Conservation (phyloP, 495 filamentous ascomycete genomes). For the Beverwykella pulmonaria region DNA sequence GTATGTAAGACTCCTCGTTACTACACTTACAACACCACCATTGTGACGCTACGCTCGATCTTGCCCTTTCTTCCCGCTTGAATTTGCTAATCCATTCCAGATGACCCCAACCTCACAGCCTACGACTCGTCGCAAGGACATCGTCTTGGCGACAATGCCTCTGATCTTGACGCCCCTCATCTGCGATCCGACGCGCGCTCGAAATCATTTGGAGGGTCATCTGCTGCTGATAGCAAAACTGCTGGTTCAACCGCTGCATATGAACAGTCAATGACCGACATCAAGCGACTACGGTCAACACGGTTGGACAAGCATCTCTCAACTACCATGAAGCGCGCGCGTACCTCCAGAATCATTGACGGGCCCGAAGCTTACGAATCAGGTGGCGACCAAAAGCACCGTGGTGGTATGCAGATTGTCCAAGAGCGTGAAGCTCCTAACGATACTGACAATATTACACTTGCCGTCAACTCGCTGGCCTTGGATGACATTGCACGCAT, state of each 20-base stretch:
- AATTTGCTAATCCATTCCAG: slow-evolving; percentile 47
- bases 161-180: slow-evolving; percentile 51
- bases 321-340: slow-evolving; percentile 84
- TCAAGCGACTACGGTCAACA: slow-evolving; percentile 85
- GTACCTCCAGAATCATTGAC: slow-evolving; percentile 90
- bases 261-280: slow-evolving; percentile 94
- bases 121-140: slow-evolving; percentile 70
- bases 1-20: slow-evolving; percentile 47
- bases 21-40: not conserved
- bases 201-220: slow-evolving; percentile 69
- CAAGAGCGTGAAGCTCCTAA: slow-evolving; percentile 79
- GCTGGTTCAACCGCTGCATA: slow-evolving; percentile 73
- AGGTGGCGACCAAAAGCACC: slow-evolving; percentile 59
- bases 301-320: slow-evolving; percentile 92
- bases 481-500: slow-evolving; percentile 98
- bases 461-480: slow-evolving; percentile 88
- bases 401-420: slow-evolving; percentile 72
- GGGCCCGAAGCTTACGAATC: slow-evolving; percentile 78
- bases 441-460: slow-evolving; percentile 75
- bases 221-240: slow-evolving; percentile 43
- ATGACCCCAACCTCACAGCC: slow-evolving; percentile 70
- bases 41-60: not conserved
- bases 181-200: slow-evolving; percentile 71
- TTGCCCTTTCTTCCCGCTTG: not conserved
- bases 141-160: slow-evolving; percentile 47